Conservation (phyloP, 2,329 filamentous ascomycete genomes). For the Nothopassalora personata region DNA sequence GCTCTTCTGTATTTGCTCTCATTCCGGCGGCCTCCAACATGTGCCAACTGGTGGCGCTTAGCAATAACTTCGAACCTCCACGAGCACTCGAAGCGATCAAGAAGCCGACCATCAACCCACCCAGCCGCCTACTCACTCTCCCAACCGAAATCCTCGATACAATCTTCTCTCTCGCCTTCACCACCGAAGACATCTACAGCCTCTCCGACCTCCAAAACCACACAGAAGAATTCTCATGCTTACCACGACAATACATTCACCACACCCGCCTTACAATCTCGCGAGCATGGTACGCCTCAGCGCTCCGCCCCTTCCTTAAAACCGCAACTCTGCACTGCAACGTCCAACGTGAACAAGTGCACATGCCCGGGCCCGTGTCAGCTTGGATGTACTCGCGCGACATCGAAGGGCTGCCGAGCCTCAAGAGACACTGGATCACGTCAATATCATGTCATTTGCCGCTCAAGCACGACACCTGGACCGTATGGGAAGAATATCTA, state of each 20-base stretch:
- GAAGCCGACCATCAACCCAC: neutral
- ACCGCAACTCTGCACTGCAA: neutral
- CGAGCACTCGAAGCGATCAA: neutral
- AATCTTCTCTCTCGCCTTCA: neutral
- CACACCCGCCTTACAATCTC: neutral
- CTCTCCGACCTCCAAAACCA: neutral
- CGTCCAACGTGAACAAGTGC: neutral
- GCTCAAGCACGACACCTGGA: neutral
- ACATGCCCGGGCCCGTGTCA: neutral
- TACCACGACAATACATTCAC: neutral
- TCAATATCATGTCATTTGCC: neutral
- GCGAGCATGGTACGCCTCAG: neutral
- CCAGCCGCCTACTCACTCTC: neutral
- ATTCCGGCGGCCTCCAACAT: too few species aligned
- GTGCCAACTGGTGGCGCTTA: too few species aligned
- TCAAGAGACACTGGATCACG: neutral
- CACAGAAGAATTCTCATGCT: neutral
- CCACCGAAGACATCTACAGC: neutral
- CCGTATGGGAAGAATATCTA: neutral
- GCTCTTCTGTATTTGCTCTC: too few species aligned
- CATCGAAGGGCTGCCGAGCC: neutral
- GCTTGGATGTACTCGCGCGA: neutral
- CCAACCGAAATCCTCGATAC: neutral
- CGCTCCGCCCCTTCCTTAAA: neutral
- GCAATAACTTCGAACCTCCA: neutral